A percentile compares a stretch with the other conserved stretches of the same genome.
Evolutionary conservation across 306 rosid species (phyloP).

Genomic region (Parietaria judaica): DNA sequence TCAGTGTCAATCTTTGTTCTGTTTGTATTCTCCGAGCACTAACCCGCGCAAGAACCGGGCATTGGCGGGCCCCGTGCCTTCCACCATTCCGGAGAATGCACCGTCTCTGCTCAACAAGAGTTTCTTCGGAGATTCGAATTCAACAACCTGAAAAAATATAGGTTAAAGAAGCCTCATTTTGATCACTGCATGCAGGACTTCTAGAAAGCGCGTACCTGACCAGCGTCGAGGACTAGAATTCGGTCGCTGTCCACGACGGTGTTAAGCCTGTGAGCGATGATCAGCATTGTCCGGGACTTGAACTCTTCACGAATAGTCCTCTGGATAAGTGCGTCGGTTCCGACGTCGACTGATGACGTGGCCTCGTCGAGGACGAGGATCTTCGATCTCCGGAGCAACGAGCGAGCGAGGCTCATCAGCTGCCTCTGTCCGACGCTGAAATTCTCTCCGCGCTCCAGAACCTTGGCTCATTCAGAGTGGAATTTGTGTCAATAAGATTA

Average conservation of each 20-base stretch:
- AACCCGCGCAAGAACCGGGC: constrained; percentile 57
- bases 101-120: constrained; percentile 51
- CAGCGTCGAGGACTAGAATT: constrained; percentile 64
- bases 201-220: constrained; percentile 39
- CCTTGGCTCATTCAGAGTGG: constrained; percentile 31
- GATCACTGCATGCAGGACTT: neutral
- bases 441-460: constrained; percentile 81
- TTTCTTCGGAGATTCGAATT: constrained; percentile 46
- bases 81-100: constrained; percentile 71
- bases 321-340: constrained; percentile 79
- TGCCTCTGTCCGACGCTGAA: constrained; percentile 95
- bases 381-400: constrained; percentile 71
- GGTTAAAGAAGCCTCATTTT: neutral
- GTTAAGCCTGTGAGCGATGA: constrained; percentile 79
- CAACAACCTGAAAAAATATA: constrained; percentile 42
- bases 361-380: constrained; percentile 91
- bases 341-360: constrained; percentile 85
- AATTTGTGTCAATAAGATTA: neutral
- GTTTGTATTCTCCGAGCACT: constrained; percentile 27
- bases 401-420: constrained; percentile 73
- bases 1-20: constrained; percentile 14
- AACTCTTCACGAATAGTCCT: constrained; percentile 77
- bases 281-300: constrained; percentile 69
- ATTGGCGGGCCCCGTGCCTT: constrained; percentile 75
- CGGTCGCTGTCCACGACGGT: constrained; percentile 66